Conservation (phyloP, 495 filamentous ascomycete species). For the Chaetomium cochliodes region DNA sequence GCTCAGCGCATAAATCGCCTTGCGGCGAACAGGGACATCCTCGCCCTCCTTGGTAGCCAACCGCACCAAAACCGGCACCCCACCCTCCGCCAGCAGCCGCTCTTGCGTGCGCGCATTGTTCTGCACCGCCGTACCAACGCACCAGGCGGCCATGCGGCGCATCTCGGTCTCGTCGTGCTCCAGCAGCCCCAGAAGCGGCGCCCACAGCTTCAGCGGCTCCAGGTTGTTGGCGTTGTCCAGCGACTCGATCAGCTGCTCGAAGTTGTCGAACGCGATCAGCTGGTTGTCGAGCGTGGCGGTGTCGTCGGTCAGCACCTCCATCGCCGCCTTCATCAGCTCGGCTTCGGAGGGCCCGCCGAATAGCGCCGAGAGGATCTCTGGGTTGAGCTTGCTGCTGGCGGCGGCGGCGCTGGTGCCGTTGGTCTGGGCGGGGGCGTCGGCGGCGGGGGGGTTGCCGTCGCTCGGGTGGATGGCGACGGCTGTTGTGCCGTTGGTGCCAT, state of each 20-base stretch:
- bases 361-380: slow-evolving; percentile 66
- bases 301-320: slow-evolving; percentile 67
- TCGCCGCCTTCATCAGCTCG: slow-evolving; percentile 80
- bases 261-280: slow-evolving; percentile 89
- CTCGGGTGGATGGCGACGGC: slow-evolving; percentile 23
- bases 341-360: slow-evolving; percentile 80
- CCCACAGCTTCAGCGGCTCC: slow-evolving; percentile 73
- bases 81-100: slow-evolving; percentile 67
- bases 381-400: slow-evolving; percentile 49
- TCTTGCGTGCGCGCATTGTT: slow-evolving; percentile 87
- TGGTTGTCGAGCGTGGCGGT: slow-evolving; percentile 70
- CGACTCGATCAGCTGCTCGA: slow-evolving; percentile 86
- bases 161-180: slow-evolving; percentile 66
- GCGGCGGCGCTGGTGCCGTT: slow-evolving; percentile 22
- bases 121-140: slow-evolving; percentile 89
- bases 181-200: slow-evolving; percentile 68
- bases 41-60: slow-evolving; percentile 59
- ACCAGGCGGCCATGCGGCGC: slow-evolving; percentile 84
- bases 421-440: slow-evolving; percentile 42
- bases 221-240: slow-evolving; percentile 97
- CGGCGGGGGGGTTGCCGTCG: slow-evolving; percentile 37
- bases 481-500: slow-evolving; percentile 37
- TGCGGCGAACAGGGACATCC: slow-evolving; percentile 66
- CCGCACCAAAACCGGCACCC: slow-evolving; percentile 63
- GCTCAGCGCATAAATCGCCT: slow-evolving; percentile 84